Evolutionary conservation across 2,329 filamentous ascomycete genomes (phyloP).

Genomic region (Penicillium sp.): DNA sequence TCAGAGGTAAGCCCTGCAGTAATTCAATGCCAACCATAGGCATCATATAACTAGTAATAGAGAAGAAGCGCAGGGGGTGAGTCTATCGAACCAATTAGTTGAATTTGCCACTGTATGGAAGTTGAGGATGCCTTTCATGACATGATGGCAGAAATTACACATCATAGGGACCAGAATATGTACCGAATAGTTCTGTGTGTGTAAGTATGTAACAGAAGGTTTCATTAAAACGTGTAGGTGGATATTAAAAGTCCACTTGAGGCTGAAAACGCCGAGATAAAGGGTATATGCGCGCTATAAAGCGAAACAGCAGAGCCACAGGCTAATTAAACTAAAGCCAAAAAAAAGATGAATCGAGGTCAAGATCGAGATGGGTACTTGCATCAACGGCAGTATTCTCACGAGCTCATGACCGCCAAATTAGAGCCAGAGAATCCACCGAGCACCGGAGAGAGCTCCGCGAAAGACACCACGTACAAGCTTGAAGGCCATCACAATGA

Average conservation of each 20-base stretch:
- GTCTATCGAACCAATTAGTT: neutral
- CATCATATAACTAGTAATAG: no score
- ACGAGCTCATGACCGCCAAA: neutral
- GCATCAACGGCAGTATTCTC: neutral
- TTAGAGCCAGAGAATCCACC: slow-evolving; percentile 83
- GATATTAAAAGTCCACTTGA: neutral
- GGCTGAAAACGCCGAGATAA: neutral
- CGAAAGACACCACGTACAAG: slow-evolving; percentile 64
- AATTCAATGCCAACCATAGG: no score
- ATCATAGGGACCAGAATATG: neutral
- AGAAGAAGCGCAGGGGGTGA: neutral
- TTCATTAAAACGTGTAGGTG: slow-evolving; percentile 9
- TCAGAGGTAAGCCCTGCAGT: no score
- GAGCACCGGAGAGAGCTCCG: slow-evolving; percentile 60
- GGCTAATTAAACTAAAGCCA: neutral
- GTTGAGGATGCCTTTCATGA: no score
- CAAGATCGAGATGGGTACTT: neutral
- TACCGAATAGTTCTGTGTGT: neutral
- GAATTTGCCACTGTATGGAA: no score
- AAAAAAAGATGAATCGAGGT: no score
- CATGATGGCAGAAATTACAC: neutral
- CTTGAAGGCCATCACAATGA: slow-evolving; percentile 76
- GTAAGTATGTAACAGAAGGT: neutral
- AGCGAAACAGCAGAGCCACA: neutral
- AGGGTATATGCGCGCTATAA: slow-evolving; percentile 22